Conservation (phyloP, 306 rosid species). For the Prunus armeniaca region DNA sequence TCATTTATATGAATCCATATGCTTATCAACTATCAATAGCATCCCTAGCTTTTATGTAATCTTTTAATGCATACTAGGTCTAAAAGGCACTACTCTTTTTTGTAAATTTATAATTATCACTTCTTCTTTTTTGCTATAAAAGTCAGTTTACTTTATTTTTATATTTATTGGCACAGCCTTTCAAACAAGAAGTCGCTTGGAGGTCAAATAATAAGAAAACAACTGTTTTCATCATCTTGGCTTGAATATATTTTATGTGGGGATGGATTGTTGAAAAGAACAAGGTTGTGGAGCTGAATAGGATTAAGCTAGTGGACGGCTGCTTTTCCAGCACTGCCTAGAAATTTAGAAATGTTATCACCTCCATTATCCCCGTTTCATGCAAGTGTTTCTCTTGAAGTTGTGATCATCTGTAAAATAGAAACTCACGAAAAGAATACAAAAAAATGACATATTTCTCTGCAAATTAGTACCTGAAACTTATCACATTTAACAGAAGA, state of each 20-base stretch:
- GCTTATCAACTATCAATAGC: background rate
- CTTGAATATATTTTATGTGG: background rate
- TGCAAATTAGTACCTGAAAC: background rate
- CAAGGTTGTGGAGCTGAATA: background rate
- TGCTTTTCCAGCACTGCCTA: background rate
- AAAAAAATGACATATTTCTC: background rate
- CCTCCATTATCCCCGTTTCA: too few relatives aligned
- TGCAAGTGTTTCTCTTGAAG: too few relatives aligned
- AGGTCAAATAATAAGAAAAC: background rate
- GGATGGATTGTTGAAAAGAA: too few relatives aligned
- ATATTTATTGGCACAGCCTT: background rate
- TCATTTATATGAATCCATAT: background rate
- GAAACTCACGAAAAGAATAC: background rate
- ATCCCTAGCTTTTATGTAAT: background rate
- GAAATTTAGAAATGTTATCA: background rate
- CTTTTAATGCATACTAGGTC: background rate
- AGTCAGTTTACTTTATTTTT: too few relatives aligned
- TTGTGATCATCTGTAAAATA: too few relatives aligned
- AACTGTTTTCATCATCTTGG: background rate
- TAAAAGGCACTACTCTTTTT: background rate
- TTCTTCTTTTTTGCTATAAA: too few relatives aligned
- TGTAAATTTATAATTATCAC: background rate
- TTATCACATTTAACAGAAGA: background rate
- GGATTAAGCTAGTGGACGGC: background rate
- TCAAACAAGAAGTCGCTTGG: background rate